Percentiles rank a stretch among this genome's conserved stretches.
phyloP scores from a whole-genome alignment of 139 green algal species.

The Auxenochlorella protothecoides region DNA sequence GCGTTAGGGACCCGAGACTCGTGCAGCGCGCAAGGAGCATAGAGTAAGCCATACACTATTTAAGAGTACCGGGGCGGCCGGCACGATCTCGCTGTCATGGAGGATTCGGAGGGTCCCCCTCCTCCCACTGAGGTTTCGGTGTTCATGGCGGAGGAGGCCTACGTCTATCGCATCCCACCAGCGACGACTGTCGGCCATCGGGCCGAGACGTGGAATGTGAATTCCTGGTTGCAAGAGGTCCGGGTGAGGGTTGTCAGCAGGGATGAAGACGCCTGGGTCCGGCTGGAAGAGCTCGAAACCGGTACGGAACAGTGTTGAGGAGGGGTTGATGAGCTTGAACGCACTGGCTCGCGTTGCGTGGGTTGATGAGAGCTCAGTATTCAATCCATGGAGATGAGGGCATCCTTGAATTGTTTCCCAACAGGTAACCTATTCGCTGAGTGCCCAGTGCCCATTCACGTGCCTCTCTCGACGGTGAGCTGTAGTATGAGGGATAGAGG shows the following conservation, averaged over 20 bases:
- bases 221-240: constrained; percentile 51
- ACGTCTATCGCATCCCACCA: constrained; percentile 51
- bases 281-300: constrained; percentile 18
- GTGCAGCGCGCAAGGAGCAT: too few species aligned
- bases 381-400: too few species aligned
- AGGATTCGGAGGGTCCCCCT: too few species aligned
- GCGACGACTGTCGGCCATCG: constrained; percentile 44
- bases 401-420: neutral
- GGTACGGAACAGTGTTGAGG: constrained; percentile 1
- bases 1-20: too few species aligned
- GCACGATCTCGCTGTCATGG: too few species aligned
- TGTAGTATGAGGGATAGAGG: too few species aligned
- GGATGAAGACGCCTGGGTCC: constrained; percentile 18
- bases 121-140: constrained; percentile 14
- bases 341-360: too few species aligned
- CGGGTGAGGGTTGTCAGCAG: constrained; percentile 13
- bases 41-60: too few species aligned
- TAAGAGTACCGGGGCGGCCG: too few species aligned
- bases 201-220: constrained; percentile 58
- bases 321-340: too few species aligned
- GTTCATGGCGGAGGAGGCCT: constrained; percentile 34
- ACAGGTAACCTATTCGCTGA: constrained; percentile 63
- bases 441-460: constrained; percentile 47
- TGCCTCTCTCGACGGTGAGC: constrained; percentile 30
- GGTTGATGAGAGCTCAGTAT: too few species aligned